Base-by-base conservation (phyloP, 116 monocot species). In the Papilionanthe hybrid region DNA sequence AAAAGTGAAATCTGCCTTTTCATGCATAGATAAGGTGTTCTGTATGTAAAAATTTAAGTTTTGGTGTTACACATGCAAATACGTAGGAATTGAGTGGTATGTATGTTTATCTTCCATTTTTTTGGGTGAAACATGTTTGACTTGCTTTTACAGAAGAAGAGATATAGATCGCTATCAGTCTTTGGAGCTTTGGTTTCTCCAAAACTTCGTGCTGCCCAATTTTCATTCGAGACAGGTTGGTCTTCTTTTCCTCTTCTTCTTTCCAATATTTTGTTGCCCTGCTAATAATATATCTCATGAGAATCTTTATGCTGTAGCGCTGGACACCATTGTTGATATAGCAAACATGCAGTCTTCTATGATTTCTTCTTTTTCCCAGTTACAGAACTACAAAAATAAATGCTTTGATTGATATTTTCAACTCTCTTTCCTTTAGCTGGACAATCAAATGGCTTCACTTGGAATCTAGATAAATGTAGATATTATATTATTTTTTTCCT, bases 121-220 rank as follows among this genome's bases (percentile, higher is more conserved):
- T 41, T 13, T 71, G 28, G 3, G 10, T 41, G 17, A 32, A 32
- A 28, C 18, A 32, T 71, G 41, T 41, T 71, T 32, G 18, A 25
- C 27, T 17, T 41, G 18, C 32, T 9, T 73, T 45, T 91, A 75
- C 85, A 88, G 74, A 87, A 72, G 60, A 86, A 83, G 74, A 92
- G 94, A 84, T 77, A 86, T 30, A 97, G 92, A 83, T 85, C 88
- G 49, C 68, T 94, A 22, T 78, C 91, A 47, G 84, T 94, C 5
- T 97, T 97, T 75, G 97, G 94, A 78, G 81, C 86, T 77, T 78
- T 97, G 82, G 94, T 97, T 79, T 85, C 92, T 43, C 97, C 97
- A 58, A 97, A 92, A 85, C 94, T 97, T 79, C 87, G 92, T 2
- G 69, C 89, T 77, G 85, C 94, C 19, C 97, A 97, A 82, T 43